Conservation (phyloP, 2,329 filamentous ascomycete genomes). For the Exophiala sideris region DNA sequence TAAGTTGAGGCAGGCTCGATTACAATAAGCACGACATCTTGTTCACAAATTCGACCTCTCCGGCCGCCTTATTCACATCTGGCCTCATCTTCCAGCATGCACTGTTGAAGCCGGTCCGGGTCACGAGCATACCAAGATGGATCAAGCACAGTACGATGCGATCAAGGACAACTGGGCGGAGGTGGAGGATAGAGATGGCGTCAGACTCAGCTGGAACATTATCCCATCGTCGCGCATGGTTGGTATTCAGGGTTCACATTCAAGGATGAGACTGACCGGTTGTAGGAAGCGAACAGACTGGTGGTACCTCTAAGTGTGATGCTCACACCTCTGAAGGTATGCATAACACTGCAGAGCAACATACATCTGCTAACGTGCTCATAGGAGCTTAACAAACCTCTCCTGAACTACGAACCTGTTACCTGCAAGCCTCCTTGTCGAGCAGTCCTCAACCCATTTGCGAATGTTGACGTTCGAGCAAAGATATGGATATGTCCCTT, state of each 20-base stretch:
- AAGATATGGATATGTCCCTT: conserved; percentile 68
- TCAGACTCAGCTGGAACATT: conserved; percentile 97
- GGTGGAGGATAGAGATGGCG: conserved; percentile 92
- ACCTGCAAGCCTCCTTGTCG: conserved; percentile 95
- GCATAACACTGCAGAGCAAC: background rate
- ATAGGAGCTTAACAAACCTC: conserved; percentile 89
- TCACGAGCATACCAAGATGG: conserved; percentile 58
- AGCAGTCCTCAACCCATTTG: conserved; percentile 94
- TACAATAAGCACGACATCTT: background rate
- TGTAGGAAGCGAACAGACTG: conserved; percentile 83
- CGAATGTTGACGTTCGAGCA: conserved; percentile 66
- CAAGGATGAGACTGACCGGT: conserved; percentile 32
- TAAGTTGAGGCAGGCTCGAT: background rate
- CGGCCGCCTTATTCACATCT: background rate
- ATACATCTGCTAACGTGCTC: conserved; percentile 74
- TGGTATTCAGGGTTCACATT: conserved; percentile 33
- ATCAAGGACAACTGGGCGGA: conserved; percentile 96
- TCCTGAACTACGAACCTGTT: conserved; percentile 93
- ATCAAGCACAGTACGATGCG: conserved; percentile 66
- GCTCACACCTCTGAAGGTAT: conserved; percentile 86
- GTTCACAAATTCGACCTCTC: background rate
- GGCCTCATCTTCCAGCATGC: conserved; percentile 15
- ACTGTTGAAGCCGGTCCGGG: conserved; percentile 14
- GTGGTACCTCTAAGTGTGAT: conserved; percentile 95
- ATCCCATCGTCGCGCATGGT: conserved; percentile 98